Evolutionary conservation across 306 rosid species (phyloP), one percentile per base, ranked within the genome.

Genomic region (Lathyrus tuberosus): DNA sequence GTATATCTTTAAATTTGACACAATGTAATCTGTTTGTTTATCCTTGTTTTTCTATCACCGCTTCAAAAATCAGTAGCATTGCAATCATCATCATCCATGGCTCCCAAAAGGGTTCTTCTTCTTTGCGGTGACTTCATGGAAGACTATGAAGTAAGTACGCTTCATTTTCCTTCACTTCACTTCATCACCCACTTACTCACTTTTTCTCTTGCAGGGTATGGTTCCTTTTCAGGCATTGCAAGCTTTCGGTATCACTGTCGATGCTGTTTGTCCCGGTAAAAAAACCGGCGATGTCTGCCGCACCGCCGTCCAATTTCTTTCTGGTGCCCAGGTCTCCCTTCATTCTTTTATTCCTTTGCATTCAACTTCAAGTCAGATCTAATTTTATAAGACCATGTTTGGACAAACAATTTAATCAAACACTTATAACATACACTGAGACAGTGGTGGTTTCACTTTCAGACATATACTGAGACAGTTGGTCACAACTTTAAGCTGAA

Each of bases 41-140:
- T 53, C 10, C 33, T 53, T 20, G 6, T 53, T 22, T n/a, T 53
- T 20, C 35, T 11, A 53, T 6, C 16, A 5, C 13, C 8, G 2
- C 48, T 16, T 26, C 6, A 15, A 58, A 0, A 35, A 2, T 6
- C 26, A 43, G 54, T 8, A 24, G 24, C 58, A 20, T 54, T 16
- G 35, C 66, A 28, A 28, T 53, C 5, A 10, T 28, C 40, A 18
- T 7, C 71, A n/a, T n/a, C n/a, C n/a, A 67, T 83, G 88, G 78
- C 70, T 48, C 69, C 80, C 62, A 86, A 70, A 69, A 81, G 76
- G 69, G 96, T 90, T 76, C 75, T 93, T 46, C 62, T 93, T 1
- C 81, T 93, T 0, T 93, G 96, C 83, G 98, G 96, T 10, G 98
- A 93, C 62, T 93, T 73, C 90, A 71, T 88, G 91, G 98, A 93